Evolutionary conservation across 1,284 basidiomycete genomes (phyloP), one percentile per base, ranked within the genome.

Genomic region (Puccinia polysora): DNA sequence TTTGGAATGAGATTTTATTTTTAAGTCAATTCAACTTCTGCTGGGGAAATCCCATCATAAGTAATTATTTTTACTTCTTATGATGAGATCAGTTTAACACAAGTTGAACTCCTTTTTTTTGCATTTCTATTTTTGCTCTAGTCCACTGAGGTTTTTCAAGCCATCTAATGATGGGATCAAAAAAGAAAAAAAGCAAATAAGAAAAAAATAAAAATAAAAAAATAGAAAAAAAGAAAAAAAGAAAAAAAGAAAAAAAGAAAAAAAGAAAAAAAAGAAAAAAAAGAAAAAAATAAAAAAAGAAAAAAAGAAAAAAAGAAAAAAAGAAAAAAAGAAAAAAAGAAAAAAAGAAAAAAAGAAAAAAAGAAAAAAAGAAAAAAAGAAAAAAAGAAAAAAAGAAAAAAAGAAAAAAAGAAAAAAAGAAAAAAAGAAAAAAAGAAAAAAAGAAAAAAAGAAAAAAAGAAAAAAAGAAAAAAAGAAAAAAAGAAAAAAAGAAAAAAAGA

Each of bases 281-380:
- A 58, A 58, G 12, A 58, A 10, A 58, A 28, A 58, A 58, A 28
- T 20, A 28, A 28, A 58, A 58, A 58, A 7, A 28, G 12, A 7
- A 58, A 28, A 58, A 58, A 28, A 58, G 10, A 34, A 25, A 58
- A 32, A 30, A 58, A 58, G 32, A 28, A 58, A 28, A 30, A 14
- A 32, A 58, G 32, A 58, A 7, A 58, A 58, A 58, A 58, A 5
- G 32, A 58, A 58, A 58, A 15, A 58, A 28, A 58, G 32, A 32
- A 58, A 14, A 28, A 5, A 23, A 32, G 32, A 8, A 58, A 32
- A 58, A 58, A 20, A 28, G 32, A 12, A 28, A 7, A 14, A 34
- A 58, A 58, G 32, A 32, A 10, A 32, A 28, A 28, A 7, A 25
- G 32, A 28, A 58, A 58, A 14, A 58, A 7, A 28, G 32, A 20